Evolutionary conservation across 495 filamentous ascomycete genomes (phyloP).

Genomic region (Annulohypoxylon maeteangense): DNA sequence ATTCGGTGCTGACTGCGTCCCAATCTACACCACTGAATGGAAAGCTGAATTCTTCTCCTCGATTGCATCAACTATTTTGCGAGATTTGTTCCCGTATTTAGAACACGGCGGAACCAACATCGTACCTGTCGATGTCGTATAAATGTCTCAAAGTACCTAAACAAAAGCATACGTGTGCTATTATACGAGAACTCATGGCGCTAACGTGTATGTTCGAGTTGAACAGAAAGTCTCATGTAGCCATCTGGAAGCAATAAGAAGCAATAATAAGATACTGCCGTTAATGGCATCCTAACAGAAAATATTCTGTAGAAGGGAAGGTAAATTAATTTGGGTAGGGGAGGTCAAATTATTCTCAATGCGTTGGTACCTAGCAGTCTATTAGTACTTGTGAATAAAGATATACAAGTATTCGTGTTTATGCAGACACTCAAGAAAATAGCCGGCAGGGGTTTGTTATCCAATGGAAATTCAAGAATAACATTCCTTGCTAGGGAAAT

Average conservation of each 20-base stretch:
- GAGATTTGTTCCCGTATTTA: constrained; percentile 16
- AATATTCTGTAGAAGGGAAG: neutral
- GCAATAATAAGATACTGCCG: neutral
- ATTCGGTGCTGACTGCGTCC: constrained; percentile 26
- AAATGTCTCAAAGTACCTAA: neutral
- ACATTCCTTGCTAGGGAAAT: constrained; percentile 6
- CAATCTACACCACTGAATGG: constrained; percentile 9
- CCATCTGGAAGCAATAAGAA: neutral
- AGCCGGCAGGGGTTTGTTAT: constrained; percentile 15
- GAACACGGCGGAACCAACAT: neutral
- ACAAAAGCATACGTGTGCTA: neutral
- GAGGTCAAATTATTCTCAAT: constrained; percentile 28
- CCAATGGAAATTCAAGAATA: constrained; percentile 30
- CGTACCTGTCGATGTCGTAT: neutral
- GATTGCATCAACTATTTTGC: constrained; percentile 20
- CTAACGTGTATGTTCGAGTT: neutral
- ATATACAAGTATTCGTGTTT: constrained; percentile 23
- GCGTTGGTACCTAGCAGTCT: constrained; percentile 3
- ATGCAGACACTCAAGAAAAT: constrained; percentile 32
- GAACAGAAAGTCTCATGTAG: neutral
- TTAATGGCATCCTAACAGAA: constrained; percentile 16
- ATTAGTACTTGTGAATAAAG: constrained; percentile 17
- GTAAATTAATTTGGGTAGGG: constrained; percentile 1
- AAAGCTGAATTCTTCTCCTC: constrained; percentile 11
- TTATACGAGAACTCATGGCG: neutral